Base-by-base conservation (phyloP, 371 early-diverging fungal genomes). In the Rhizopus stolonifer region DNA sequence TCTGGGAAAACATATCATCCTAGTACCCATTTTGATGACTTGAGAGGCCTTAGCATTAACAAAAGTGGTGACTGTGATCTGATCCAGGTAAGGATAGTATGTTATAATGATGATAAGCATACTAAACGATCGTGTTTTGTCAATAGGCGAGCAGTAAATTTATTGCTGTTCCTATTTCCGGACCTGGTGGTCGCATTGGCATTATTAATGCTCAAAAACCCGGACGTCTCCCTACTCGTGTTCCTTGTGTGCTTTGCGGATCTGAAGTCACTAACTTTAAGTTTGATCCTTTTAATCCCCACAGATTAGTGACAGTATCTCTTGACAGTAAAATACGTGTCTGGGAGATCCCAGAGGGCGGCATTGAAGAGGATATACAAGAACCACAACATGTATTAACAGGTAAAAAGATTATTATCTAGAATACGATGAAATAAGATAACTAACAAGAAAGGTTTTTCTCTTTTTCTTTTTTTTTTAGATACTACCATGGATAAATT, bases 151-250 rank as follows among this genome's bases (percentile, higher is more conserved):
- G 82, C 42, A 36, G 60, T 26, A 76, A 72, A 49, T 86, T 81
- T 26, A 65, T 92, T 39, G 87, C 88, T 4, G 79, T 91, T 17
- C 83, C 91, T 9, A 67, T 90, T 21, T 61, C 78, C 13, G 95
- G 93, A 5, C 73, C 86, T 22, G 95, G 95, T 23, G 95, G 95
- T 13, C 82, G 90, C 44, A 56, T 94, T 19, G 90, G 81, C 1
- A 74, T 93, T 26, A 74, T 88, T 59, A 74, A 81, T n/a, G 62
- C 72, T 0, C 60, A 65, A 13, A 79, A 81, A 48, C 82, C 86
- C 0, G 91, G 91, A 4, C 80, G 94, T 2, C 67, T 90, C 13
- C 86, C 89, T 13, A 64, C 65, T 13, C 80, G 73, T 44, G 65
- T 88, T 3, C 88, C 90, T 4, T 74, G 75, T 17, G 47, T 83